These are phyloP conservation scores for Stellera chamaejasme DNA, from an alignment of 345 rosid genomes.

Conservation along the genomic window DNA sequence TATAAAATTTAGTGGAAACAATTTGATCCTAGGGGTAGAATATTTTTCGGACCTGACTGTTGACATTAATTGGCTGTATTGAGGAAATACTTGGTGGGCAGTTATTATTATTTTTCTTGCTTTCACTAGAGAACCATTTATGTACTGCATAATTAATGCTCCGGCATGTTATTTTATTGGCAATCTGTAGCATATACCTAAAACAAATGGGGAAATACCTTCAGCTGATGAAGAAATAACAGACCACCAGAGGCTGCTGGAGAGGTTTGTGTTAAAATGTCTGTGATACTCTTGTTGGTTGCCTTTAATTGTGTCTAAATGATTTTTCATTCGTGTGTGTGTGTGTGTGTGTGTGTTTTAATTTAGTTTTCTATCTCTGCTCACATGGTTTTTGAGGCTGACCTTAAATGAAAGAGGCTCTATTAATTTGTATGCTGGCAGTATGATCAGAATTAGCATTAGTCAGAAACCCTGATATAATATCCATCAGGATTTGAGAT, in stretches of 20 bases:
- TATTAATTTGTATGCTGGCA: background rate
- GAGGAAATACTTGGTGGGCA: no score
- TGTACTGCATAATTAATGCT: background rate
- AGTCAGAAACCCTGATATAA: background rate
- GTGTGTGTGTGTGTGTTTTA: background rate
- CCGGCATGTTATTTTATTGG: background rate
- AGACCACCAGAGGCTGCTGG: constrained; percentile 61
- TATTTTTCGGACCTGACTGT: no score
- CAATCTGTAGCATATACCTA: constrained; percentile 47
- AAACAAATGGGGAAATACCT: constrained; percentile 56
- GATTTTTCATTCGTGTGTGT: background rate
- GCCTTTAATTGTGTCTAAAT: background rate
- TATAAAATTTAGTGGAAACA: no score
- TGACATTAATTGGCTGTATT: no score
- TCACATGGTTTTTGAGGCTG: background rate
- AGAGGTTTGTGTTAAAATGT: constrained; percentile 28
- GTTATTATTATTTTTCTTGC: no score
- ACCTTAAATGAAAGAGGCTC: background rate
- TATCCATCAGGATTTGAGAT: no score
- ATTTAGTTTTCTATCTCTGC: background rate
- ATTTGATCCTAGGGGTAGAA: no score
- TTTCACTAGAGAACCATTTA: no score
- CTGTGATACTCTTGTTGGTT: constrained; percentile 1
- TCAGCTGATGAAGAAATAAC: constrained; percentile 50
- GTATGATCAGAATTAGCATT: background rate